Base-by-base conservation (phyloP, 163 green algal species). In the Chloromonas sp. region DNA sequence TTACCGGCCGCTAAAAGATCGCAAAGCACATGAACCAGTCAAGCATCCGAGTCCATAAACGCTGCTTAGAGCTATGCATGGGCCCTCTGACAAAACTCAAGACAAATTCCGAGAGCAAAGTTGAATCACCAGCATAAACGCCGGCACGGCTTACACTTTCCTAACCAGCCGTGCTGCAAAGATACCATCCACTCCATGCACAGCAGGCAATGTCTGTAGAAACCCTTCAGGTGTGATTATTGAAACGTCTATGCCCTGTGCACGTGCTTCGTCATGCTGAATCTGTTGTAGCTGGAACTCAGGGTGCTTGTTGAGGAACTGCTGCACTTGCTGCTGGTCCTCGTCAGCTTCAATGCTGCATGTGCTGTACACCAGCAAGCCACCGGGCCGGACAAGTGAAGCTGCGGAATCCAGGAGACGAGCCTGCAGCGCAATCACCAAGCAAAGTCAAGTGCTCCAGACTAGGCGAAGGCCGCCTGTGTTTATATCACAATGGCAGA, bases 341-440 rank as follows among this genome's bases (percentile, higher is more conserved):
- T 98, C 96, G 81, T 95, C 89, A 8, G 76, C 60, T 89, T 98
- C 94, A 3, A 98, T 91, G 81, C 89, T 95, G 88, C 95, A 98
- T 57, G 95, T 98, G 82, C 82, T 92, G 90, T 98, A 98, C 5
- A 98, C 93, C 61, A 98, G 87, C 14, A 95, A 1, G 11, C 95
- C 95, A 0, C 94, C 93, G 15, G 93, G 94, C n/a, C 85, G 85
- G 58, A 98, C 94, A 77, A 95, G 71, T 58, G 15, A 14, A 2
- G 90, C 88, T 60, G 94, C 66, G 5, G 66, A 5, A 74, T 74
- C 66, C 66, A 74, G 11, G 5, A 74, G 66, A 15, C 11, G 66
- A 5, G 5, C 66, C 66, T 74, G 66, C 66, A 74, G 36, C 36
- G 36, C 36, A 36, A 36, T 36, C 36, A 36, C 36, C 36, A 36